A percentile compares a stretch with the other conserved stretches of the same genome.
Evolutionary conservation across 23 red algal species (phyloP).

Genomic region (Gracilaria domingensis): DNA sequence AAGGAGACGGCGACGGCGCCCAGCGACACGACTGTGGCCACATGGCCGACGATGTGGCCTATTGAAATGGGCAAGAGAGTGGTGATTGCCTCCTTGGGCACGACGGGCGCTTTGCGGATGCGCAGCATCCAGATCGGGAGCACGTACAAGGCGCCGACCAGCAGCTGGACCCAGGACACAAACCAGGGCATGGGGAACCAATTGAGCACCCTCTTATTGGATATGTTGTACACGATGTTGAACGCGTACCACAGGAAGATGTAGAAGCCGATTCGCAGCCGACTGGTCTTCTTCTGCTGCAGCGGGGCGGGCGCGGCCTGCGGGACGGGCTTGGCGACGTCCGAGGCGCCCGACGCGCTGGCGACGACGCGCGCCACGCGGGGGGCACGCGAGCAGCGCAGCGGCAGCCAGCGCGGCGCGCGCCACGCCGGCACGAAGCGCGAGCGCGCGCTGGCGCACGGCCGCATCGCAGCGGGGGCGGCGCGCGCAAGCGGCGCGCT

Average conservation of each 20-base stretch:
- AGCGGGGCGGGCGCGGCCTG: neutral
- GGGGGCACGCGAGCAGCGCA: neutral
- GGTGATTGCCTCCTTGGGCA: slow-evolving; percentile 77
- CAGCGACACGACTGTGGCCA: slow-evolving; percentile 90
- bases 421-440: neutral
- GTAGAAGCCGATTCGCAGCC: slow-evolving; percentile 83
- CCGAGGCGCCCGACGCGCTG: slow-evolving; percentile 44
- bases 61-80: slow-evolving; percentile 80
- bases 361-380: neutral
- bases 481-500: neutral
- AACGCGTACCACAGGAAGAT: slow-evolving; percentile 97
- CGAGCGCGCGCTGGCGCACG: neutral
- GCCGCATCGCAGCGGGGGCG: neutral
- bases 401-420: neutral
- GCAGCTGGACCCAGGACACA: slow-evolving; percentile 92
- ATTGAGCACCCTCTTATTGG: slow-evolving; percentile 97
- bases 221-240: slow-evolving; percentile 99
- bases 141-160: slow-evolving; percentile 84
- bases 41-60: slow-evolving; percentile 90
- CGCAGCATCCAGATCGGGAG: slow-evolving; percentile 83
- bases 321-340: slow-evolving; percentile 23
- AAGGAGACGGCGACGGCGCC: slow-evolving; percentile 98
- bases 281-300: slow-evolving; percentile 33
- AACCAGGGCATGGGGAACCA: slow-evolving; percentile 93
- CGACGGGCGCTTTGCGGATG: slow-evolving; percentile 80